These are phyloP conservation scores for Botrytis aclada DNA, from an alignment of 2,329 filamentous ascomycete genomes.

Conservation along the genomic window DNA sequence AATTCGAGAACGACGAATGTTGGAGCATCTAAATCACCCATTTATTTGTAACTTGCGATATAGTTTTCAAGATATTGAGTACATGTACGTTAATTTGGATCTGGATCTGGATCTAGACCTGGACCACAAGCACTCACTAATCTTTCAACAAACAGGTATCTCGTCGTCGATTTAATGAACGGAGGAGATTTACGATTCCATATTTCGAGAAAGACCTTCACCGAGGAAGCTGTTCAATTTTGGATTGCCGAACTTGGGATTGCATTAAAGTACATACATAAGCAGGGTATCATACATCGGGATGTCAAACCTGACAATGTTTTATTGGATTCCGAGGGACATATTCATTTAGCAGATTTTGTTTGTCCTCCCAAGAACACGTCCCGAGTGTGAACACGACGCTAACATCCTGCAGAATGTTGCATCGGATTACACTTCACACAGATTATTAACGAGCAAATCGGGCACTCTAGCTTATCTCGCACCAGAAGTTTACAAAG, in stretches of 20 bases:
- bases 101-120: background rate
- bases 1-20: conserved; percentile 93
- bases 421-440: conserved; percentile 83
- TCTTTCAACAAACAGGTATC: conserved; percentile 54
- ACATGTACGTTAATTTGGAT: conserved; percentile 64
- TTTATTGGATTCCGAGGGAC: conserved; percentile 80
- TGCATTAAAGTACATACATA: conserved; percentile 81
- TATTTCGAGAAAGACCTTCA: conserved; percentile 96
- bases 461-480: conserved; percentile 95
- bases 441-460: conserved; percentile 85
- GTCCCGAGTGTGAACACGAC: conserved; percentile 1
- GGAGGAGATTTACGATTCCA: conserved; percentile 96
- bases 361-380: conserved; percentile 51
- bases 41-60: conserved; percentile 98
- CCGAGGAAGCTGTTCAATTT: conserved; percentile 92
- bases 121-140: background rate
- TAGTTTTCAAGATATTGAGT: conserved; percentile 98
- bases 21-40: conserved; percentile 95
- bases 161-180: conserved; percentile 97
- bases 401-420: conserved; percentile 69
- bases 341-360: conserved; percentile 97
- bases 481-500: conserved; percentile 90
- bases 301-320: conserved; percentile 94
- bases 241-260: conserved; percentile 96
- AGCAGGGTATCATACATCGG: conserved; percentile 83